Conservation (phyloP, 2,329 filamentous ascomycete species). For the Cladosporium sp. region DNA sequence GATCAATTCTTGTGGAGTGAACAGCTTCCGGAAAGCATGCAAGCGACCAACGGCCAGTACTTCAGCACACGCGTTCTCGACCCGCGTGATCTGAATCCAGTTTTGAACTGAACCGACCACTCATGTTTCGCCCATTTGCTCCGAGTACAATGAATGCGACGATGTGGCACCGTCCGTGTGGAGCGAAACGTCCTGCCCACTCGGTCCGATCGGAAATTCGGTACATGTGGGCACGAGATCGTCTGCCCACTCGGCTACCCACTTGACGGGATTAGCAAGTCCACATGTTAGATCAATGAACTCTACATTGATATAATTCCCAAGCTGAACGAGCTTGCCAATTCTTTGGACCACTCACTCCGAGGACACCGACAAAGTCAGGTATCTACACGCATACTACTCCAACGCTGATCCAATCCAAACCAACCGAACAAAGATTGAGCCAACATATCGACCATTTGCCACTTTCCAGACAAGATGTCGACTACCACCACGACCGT, state of each 20-base stretch:
- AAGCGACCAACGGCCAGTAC: background rate
- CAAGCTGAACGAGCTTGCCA: background rate
- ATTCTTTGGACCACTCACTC: background rate
- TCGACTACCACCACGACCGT: conserved; percentile 10
- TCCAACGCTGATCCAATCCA: background rate
- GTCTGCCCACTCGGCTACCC: no score
- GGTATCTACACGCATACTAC: background rate
- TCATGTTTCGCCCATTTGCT: no score
- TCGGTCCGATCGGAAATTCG: background rate
- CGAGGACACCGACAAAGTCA: background rate
- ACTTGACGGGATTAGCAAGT: no score
- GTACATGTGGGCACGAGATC: background rate
- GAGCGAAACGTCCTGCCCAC: background rate
- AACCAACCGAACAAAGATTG: no score
- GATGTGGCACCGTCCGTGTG: no score
- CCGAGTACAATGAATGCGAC: no score
- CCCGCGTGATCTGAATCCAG: background rate
- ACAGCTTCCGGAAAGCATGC: background rate
- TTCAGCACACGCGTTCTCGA: background rate
- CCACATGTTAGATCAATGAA: no score
- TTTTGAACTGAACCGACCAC: background rate
- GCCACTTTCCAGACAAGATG: background rate
- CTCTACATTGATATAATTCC: background rate
- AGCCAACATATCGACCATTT: no score
- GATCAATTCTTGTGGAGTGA: background rate